Percentiles rank a stretch among this genome's conserved stretches.
phyloP scores from a whole-genome alignment of 306 rosid species.

The Fragaria ananassa region DNA sequence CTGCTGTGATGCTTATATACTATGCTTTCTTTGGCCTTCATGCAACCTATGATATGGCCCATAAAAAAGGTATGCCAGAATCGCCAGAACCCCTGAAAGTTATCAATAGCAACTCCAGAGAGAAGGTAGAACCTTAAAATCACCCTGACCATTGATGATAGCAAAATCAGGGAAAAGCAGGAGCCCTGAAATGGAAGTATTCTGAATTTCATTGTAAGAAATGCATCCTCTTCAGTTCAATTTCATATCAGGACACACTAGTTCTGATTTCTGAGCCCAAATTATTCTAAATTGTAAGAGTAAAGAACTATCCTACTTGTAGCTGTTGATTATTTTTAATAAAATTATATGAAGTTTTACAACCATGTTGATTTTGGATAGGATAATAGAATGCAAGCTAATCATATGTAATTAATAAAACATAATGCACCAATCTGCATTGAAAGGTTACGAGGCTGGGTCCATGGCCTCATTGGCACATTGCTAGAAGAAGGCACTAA shows the following conservation, averaged over 20 bases:
- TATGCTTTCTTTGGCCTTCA: slow-evolving; percentile 73
- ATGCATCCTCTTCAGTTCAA: background rate
- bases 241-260: background rate
- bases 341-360: background rate
- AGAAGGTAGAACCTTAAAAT: slow-evolving; percentile 41
- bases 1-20: slow-evolving; percentile 52
- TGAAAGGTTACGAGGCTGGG: background rate
- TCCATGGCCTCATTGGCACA: background rate
- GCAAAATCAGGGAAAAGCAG: slow-evolving; percentile 27
- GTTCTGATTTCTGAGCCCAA: background rate
- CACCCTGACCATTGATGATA: slow-evolving; percentile 12
- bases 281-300: background rate
- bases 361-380: background rate
- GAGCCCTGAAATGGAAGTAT: slow-evolving; percentile 26
- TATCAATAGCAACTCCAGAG: slow-evolving; percentile 19
- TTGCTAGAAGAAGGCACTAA: background rate
- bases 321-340: background rate
- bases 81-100: slow-evolving; percentile 23
- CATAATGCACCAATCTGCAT: background rate
- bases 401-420: background rate
- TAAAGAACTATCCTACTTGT: background rate
- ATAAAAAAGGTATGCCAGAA: slow-evolving; percentile 36
- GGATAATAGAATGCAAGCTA: background rate
- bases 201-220: background rate
- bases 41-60: slow-evolving; percentile 79